Conservation (phyloP, 2,329 filamentous ascomycete species). For the Aspergillus vadensis region DNA sequence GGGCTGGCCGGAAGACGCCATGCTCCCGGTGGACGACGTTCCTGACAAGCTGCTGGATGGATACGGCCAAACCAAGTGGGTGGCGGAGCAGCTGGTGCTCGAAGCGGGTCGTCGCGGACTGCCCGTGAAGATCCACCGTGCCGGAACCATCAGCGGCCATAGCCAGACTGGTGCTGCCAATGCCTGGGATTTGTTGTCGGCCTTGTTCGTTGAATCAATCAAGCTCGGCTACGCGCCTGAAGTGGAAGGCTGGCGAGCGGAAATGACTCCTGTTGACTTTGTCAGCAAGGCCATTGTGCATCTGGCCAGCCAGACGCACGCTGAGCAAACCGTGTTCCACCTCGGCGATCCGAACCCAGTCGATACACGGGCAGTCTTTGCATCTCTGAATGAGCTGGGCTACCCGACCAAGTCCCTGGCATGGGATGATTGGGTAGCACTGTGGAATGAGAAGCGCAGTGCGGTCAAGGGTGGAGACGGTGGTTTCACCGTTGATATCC, state of each 20-base stretch:
- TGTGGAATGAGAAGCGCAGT: constrained; percentile 73
- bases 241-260: constrained; percentile 73
- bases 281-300: constrained; percentile 73
- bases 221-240: constrained; percentile 70
- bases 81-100: constrained; percentile 72
- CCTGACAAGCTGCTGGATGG: constrained; percentile 70
- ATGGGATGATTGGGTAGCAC: constrained; percentile 73
- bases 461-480: constrained; percentile 66
- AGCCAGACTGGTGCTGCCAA: constrained; percentile 74
- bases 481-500: constrained; percentile 75
- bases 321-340: constrained; percentile 69
- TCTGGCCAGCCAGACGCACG: constrained; percentile 64
- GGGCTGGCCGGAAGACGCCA: constrained; percentile 71
- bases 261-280: constrained; percentile 85
- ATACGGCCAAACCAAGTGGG: constrained; percentile 81
- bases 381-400: constrained; percentile 65
- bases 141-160: constrained; percentile 77
- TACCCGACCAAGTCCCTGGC: constrained; percentile 67
- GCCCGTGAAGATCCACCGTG: constrained; percentile 70
- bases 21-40: constrained; percentile 68
- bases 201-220: constrained; percentile 74
- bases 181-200: constrained; percentile 75
- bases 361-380: constrained; percentile 66
- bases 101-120: constrained; percentile 70
- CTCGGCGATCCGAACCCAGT: constrained; percentile 73